A percentile compares a stretch with the other conserved stretches of the same genome.
phyloP scores from a whole-genome alignment of 2,329 filamentous ascomycete genomes.

The Davidsoniella eucalypti region DNA sequence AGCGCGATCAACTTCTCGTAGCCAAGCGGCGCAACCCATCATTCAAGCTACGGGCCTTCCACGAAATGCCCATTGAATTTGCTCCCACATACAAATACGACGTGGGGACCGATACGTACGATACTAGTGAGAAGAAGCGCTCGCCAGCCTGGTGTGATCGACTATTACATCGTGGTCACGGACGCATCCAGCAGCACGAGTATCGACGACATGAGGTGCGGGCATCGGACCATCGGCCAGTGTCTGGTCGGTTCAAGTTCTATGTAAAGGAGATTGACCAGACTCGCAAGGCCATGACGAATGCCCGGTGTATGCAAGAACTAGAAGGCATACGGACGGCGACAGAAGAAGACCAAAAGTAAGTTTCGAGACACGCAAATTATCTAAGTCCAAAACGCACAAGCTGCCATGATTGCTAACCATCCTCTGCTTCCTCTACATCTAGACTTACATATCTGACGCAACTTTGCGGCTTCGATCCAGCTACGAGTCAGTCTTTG shows the following conservation, averaged over 20 bases:
- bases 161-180: slow-evolving; percentile 67
- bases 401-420: neutral
- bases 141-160: slow-evolving; percentile 95
- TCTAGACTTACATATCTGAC: slow-evolving; percentile 34
- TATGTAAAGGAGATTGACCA: slow-evolving; percentile 68
- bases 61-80: slow-evolving; percentile 81
- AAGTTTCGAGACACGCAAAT: slow-evolving; percentile 23
- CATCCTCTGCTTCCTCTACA: neutral
- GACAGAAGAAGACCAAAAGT: slow-evolving; percentile 63
- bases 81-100: slow-evolving; percentile 98
- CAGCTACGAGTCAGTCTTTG: slow-evolving; percentile 30
- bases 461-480: slow-evolving; percentile 36
- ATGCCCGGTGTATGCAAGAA: slow-evolving; percentile 57
- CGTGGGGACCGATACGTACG: slow-evolving; percentile 84
- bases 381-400: too few relatives aligned
- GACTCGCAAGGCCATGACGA: slow-evolving; percentile 45
- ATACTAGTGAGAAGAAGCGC: slow-evolving; percentile 85
- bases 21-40: slow-evolving; percentile 77
- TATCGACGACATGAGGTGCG: slow-evolving; percentile 80
- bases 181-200: slow-evolving; percentile 70
- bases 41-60: slow-evolving; percentile 76
- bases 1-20: slow-evolving; percentile 83
- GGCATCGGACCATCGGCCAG: slow-evolving; percentile 83
- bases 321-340: slow-evolving; percentile 57
- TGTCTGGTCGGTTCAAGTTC: slow-evolving; percentile 70